Conservation (phyloP, 2,329 filamentous ascomycete genomes). For the Diaporthe longicolla region DNA sequence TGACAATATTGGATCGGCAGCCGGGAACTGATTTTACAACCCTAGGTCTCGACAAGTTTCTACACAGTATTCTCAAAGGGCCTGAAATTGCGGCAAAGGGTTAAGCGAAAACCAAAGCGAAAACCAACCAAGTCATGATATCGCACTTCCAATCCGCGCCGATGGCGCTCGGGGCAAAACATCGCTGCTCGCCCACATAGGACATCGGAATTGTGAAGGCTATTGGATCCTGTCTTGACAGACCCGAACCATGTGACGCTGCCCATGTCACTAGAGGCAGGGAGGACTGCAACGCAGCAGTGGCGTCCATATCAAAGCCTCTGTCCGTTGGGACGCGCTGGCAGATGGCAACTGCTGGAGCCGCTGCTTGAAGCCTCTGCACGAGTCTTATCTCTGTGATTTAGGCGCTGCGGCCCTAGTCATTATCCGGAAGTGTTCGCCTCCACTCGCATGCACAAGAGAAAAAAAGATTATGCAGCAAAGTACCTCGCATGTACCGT, state of each 20-base stretch:
- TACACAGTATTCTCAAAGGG: background rate
- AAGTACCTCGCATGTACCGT: conserved; percentile 37
- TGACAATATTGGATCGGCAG: conserved; percentile 16
- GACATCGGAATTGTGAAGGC: background rate
- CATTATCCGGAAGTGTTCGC: conserved; percentile 25
- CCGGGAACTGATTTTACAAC: background rate
- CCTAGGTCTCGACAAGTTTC: background rate
- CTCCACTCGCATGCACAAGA: conserved; percentile 40
- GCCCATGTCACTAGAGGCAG: background rate
- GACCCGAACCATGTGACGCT: background rate
- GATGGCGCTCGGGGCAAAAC: background rate
- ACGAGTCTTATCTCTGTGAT: conserved; percentile 31
- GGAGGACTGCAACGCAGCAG: conserved; percentile 4
- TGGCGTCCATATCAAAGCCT: background rate
- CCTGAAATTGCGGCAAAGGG: conserved; percentile 8
- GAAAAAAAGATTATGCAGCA: conserved; percentile 33
- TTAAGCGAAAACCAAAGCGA: conserved; percentile 1
- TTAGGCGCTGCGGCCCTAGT: conserved; percentile 34
- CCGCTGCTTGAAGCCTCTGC: conserved; percentile 13
- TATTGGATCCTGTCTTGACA: background rate
- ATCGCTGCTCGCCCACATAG: background rate
- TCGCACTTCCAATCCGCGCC: background rate
- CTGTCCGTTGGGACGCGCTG: background rate
- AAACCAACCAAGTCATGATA: conserved; percentile 6
- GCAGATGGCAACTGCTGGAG: background rate